Percentiles rank a stretch among this genome's conserved stretches.
Evolutionary conservation across 768 basidiomycete genomes (phyloP).

Genomic region (Pilatotrama ljubarskyi): DNA sequence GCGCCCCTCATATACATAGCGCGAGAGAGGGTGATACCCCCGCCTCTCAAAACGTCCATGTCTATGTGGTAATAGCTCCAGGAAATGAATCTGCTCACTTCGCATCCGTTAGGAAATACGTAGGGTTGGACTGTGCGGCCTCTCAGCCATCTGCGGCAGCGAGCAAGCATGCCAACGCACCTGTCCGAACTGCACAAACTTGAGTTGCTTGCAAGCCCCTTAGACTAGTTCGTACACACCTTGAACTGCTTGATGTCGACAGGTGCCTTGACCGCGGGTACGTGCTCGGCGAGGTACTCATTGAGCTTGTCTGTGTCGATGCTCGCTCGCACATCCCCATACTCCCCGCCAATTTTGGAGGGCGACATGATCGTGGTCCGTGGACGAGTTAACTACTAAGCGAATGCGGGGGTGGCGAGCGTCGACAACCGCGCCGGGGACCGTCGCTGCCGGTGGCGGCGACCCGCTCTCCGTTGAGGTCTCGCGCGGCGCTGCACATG

Average conservation of each 20-base stretch:
- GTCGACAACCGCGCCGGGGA: background rate
- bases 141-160: background rate
- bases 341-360: slow-evolving; percentile 68
- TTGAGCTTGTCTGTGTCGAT: slow-evolving; percentile 69
- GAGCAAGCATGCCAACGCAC: slow-evolving; percentile 41
- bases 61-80: too few relatives aligned
- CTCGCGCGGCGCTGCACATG: background rate
- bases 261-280: slow-evolving; percentile 58
- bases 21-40: too few relatives aligned
- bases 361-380: slow-evolving; percentile 20
- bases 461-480: too few relatives aligned
- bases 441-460: background rate
- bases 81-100: slow-evolving; percentile 59
- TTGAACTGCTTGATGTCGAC: slow-evolving; percentile 91
- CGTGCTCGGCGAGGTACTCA: slow-evolving; percentile 58
- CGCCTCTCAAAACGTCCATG: too few relatives aligned
- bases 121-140: slow-evolving; percentile 80
- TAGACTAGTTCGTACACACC: slow-evolving; percentile 39
- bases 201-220: background rate
- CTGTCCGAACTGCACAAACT: slow-evolving; percentile 74
- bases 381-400: background rate
- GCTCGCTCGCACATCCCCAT: slow-evolving; percentile 68
- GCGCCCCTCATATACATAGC: too few relatives aligned
- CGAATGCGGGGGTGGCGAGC: background rate
- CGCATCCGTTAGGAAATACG: slow-evolving; percentile 87